Conservation (phyloP, 768 basidiomycete genomes). For the Amanita pseudoporphyria region DNA sequence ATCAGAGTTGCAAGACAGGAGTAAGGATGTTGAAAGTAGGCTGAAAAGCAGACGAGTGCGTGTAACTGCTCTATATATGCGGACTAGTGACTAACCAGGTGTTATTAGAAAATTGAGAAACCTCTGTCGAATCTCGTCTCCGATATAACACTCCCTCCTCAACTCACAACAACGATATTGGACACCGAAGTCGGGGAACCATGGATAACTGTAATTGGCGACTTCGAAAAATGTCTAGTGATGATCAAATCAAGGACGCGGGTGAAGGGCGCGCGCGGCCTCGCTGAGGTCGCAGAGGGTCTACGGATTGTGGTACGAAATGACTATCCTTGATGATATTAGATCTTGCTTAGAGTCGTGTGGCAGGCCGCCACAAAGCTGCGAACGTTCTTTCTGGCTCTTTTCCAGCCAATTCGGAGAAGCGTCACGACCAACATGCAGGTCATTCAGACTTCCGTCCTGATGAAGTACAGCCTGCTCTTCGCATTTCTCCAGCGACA, state of each 20-base stretch:
- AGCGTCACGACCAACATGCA: constrained; percentile 91
- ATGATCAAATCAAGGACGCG: constrained; percentile 63
- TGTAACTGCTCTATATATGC: constrained; percentile 8
- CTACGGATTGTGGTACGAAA: constrained; percentile 76
- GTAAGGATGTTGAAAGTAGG: constrained; percentile 82
- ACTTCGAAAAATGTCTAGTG: constrained; percentile 70
- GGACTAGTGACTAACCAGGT: neutral
- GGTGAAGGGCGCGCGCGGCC: constrained; percentile 79
- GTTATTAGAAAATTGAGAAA: constrained; percentile 74
- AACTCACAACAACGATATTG: constrained; percentile 64
- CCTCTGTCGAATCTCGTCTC: constrained; percentile 74
- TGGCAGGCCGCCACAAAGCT: constrained; percentile 81
- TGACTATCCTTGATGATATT: neutral
- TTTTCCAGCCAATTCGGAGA: constrained; percentile 73
- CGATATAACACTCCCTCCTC: constrained; percentile 77
- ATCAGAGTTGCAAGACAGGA: constrained; percentile 83
- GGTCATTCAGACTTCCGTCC: constrained; percentile 79
- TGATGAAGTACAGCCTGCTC: constrained; percentile 75
- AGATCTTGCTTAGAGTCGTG: neutral
- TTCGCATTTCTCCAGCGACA: constrained; percentile 83
- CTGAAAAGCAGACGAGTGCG: constrained; percentile 78
- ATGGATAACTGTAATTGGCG: constrained; percentile 79
- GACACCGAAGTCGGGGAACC: constrained; percentile 79
- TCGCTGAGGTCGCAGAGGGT: constrained; percentile 78
- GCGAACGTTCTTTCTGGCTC: constrained; percentile 72